Conservation (phyloP, 306 rosid species). For the Prunus dulcis region DNA sequence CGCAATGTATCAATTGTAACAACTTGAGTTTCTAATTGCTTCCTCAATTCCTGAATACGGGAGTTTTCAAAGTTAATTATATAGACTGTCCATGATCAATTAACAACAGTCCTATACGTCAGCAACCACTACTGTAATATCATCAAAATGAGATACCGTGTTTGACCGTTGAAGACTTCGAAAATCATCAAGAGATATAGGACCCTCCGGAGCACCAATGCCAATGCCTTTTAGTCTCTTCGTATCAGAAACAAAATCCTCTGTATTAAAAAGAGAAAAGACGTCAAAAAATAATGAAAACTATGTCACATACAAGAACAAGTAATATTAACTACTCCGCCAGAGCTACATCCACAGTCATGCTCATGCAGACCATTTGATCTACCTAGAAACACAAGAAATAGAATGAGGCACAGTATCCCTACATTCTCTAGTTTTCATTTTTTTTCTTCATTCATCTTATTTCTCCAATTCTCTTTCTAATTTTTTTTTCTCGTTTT, state of each 20-base stretch:
- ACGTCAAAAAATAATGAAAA: neutral
- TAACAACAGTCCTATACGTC: neutral
- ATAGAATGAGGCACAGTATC: neutral
- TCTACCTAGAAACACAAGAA: neutral
- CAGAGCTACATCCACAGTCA: neutral
- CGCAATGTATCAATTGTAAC: conserved; percentile 55
- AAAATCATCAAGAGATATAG: conserved; percentile 95
- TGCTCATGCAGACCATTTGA: neutral
- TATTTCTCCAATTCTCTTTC: neutral
- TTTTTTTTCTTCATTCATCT: neutral
- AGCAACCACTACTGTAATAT: conserved; percentile 7
- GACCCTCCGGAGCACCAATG: conserved; percentile 95
- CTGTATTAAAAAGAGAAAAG: conserved; percentile 35
- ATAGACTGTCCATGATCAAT: neutral
- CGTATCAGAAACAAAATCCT: conserved; percentile 56
- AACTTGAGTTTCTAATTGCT: conserved; percentile 86
- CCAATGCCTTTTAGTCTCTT: conserved; percentile 95
- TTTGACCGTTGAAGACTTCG: conserved; percentile 94
- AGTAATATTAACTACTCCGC: neutral
- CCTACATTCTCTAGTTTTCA: neutral
- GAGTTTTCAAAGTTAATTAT: conserved; percentile 3
- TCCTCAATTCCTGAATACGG: conserved; percentile 75
- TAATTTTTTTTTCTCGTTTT: neutral
- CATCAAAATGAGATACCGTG: conserved; percentile 39
- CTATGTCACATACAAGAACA: neutral